Conservation (phyloP, 129 eudicot species). For the Scalesia atractyloides region DNA sequence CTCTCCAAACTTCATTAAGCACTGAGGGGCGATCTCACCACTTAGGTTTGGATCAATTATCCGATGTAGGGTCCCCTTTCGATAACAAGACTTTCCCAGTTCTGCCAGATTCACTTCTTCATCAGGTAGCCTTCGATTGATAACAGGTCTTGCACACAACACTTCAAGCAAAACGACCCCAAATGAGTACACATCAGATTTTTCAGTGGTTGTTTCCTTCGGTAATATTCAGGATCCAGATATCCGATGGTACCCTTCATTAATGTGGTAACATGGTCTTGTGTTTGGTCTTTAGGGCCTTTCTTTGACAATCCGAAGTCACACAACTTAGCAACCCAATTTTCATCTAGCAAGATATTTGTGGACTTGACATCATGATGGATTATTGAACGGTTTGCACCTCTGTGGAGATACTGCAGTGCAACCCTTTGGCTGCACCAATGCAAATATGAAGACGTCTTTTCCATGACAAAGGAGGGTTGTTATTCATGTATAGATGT, state of each 20-base stretch:
- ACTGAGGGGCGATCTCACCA: slow-evolving; percentile 46
- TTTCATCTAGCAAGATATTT: slow-evolving; percentile 44
- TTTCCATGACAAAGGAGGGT: slow-evolving; percentile 43
- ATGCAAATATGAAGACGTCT: slow-evolving; percentile 49
- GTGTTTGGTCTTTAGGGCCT: slow-evolving; percentile 30
- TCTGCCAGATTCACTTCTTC: slow-evolving; percentile 45
- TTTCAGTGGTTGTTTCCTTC: slow-evolving; percentile 23
- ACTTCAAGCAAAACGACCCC: slow-evolving; percentile 60
- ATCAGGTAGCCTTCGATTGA: slow-evolving; percentile 15
- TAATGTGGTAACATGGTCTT: slow-evolving; percentile 34
- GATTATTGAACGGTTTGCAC: slow-evolving; percentile 40
- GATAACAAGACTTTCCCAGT: slow-evolving; percentile 35
- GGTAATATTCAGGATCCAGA: slow-evolving; percentile 45
- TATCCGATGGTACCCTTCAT: slow-evolving; percentile 52
- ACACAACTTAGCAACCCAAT: slow-evolving; percentile 52
- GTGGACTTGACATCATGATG: slow-evolving; percentile 54
- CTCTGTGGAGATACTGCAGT: slow-evolving; percentile 44
- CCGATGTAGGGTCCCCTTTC: slow-evolving; percentile 22
- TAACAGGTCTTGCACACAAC: slow-evolving; percentile 41
- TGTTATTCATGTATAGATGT: slow-evolving; percentile 34
- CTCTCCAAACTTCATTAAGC: slow-evolving; percentile 42
- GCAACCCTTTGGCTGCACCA: slow-evolving; percentile 56
- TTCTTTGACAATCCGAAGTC: slow-evolving; percentile 54
- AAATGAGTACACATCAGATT: slow-evolving; percentile 58
- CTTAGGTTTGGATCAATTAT: slow-evolving; percentile 42